phyloP scores from a whole-genome alignment of 129 eudicot genomes.

The Lactuca sativa region DNA sequence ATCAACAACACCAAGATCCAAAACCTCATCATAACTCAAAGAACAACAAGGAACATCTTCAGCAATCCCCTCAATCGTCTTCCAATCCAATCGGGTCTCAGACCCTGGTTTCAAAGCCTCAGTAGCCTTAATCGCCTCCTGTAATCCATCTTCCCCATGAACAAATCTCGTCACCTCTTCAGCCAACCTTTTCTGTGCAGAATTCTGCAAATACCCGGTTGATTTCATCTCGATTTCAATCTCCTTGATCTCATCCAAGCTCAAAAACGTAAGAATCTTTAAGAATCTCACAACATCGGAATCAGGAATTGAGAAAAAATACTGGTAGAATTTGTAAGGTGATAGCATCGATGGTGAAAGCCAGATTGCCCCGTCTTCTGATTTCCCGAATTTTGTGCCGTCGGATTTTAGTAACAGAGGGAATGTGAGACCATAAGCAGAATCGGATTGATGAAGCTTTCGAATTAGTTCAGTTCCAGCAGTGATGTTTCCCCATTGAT shows the following conservation, averaged over 20 bases:
- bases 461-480: constrained; percentile 88
- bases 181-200: constrained; percentile 74
- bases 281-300: constrained; percentile 73
- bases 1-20: constrained; percentile 58
- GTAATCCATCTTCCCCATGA: constrained; percentile 82
- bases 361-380: constrained; percentile 96
- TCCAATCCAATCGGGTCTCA: constrained; percentile 73
- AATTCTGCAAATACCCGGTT: constrained; percentile 55
- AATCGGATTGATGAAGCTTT: constrained; percentile 51
- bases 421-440: constrained; percentile 72
- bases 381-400: constrained; percentile 89
- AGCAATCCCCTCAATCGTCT: constrained; percentile 75
- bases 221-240: constrained; percentile 58
- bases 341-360: constrained; percentile 59
- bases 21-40: constrained; percentile 50
- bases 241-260: constrained; percentile 59
- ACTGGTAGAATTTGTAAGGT: constrained; percentile 81
- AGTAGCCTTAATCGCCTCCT: constrained; percentile 81
- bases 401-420: constrained; percentile 87
- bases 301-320: constrained; percentile 75
- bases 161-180: constrained; percentile 89
- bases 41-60: constrained; percentile 89
- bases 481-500: constrained; percentile 96
- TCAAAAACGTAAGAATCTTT: constrained; percentile 71
- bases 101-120: constrained; percentile 91